Evolutionary conservation across 2,329 filamentous ascomycete genomes (phyloP).

Genomic region (Diaporthe sp.): DNA sequence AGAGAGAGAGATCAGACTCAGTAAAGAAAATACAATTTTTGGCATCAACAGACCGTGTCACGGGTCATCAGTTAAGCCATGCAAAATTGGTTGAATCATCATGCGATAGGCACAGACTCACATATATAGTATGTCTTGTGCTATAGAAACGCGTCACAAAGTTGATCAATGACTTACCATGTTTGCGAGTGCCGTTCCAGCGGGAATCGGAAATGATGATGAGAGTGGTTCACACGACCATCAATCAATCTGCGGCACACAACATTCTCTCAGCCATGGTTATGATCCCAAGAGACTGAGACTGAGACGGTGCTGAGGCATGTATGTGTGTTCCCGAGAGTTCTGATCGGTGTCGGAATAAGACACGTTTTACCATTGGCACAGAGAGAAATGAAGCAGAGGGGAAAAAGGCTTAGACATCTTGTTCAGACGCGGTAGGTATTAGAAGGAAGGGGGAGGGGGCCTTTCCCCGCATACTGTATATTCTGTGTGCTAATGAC

Average conservation of each 20-base stretch:
- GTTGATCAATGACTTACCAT: background rate
- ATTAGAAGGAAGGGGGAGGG: background rate
- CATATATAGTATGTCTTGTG: background rate
- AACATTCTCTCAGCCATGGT: background rate
- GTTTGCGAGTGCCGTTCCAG: background rate
- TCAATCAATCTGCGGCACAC: background rate
- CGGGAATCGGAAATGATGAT: too few species aligned
- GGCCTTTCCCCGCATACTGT: slow-evolving; percentile 1
- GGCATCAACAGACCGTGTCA: slow-evolving; percentile 42
- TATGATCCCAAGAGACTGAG: background rate
- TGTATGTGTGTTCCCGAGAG: background rate
- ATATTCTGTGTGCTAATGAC: background rate
- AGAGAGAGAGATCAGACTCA: slow-evolving; percentile 11
- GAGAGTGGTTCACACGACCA: background rate
- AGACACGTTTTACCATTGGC: background rate
- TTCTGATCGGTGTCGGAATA: background rate
- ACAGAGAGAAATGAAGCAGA: background rate
- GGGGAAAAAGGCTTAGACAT: background rate
- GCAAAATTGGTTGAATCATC: slow-evolving; percentile 40
- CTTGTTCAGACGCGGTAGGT: background rate
- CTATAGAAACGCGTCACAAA: background rate
- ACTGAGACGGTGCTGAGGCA: background rate
- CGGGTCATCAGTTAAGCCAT: slow-evolving; percentile 44
- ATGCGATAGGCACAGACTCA: background rate
- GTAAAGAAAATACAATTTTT: slow-evolving; percentile 33